Evolutionary conservation across 1,139 yeast genomes (phyloP).

Genomic region (Citeromyces hawaiiensis): DNA sequence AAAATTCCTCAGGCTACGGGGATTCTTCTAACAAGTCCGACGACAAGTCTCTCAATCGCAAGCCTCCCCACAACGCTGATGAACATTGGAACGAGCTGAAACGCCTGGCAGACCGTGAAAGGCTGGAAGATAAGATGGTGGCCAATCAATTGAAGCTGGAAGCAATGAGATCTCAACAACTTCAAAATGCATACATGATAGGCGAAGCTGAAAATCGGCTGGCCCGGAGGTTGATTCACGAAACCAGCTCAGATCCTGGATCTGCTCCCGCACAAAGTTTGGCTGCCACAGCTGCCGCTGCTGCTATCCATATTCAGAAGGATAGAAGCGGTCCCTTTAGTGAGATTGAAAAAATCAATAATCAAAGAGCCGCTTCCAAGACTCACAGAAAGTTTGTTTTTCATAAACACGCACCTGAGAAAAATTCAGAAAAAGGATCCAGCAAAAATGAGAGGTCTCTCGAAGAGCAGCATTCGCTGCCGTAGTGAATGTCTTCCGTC

Average conservation of each 20-base stretch:
- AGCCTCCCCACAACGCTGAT: too few species aligned
- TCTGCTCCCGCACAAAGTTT: background rate
- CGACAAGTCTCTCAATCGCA: too few species aligned
- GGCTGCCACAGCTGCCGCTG: slow-evolving; percentile 2
- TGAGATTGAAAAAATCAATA: background rate
- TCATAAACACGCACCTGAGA: background rate
- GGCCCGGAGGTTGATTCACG: slow-evolving; percentile 1
- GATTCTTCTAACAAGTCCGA: too few species aligned
- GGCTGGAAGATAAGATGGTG: background rate
- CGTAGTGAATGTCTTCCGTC: too few species aligned
- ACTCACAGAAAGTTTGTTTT: background rate
- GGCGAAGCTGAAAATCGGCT: background rate
- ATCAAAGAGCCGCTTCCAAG: background rate
- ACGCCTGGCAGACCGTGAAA: slow-evolving; percentile 1
- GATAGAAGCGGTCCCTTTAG: slow-evolving; percentile 2
- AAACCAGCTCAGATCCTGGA: background rate
- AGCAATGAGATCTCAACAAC: background rate
- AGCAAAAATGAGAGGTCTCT: background rate
- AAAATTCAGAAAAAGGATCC: background rate
- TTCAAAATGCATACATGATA: background rate
- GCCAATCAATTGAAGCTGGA: slow-evolving; percentile 1
- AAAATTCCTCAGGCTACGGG: too few species aligned
- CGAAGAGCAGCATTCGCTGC: too few species aligned
- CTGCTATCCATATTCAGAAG: slow-evolving; percentile 1
- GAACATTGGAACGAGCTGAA: background rate